Evolutionary conservation across 140 eudicot genomes (phyloP).

Genomic region (Erigeron philadelphicus): DNA sequence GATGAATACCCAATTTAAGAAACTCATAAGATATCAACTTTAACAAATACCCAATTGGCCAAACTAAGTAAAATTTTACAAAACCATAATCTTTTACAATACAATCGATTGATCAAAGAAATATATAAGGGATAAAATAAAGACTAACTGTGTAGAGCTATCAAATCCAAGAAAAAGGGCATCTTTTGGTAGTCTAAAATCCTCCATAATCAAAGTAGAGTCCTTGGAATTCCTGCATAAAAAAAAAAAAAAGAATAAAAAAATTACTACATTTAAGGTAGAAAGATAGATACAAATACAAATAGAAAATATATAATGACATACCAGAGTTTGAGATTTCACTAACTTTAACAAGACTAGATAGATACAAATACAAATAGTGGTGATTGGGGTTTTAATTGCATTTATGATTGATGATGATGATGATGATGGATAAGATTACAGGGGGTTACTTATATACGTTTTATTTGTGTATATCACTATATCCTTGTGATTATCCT

Average conservation of each 20-base stretch:
- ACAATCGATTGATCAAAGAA: constrained; percentile 1
- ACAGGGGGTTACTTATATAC: too few relatives aligned
- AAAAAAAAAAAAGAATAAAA: background rate
- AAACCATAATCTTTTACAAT: background rate
- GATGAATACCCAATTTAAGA: background rate
- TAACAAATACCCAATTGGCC: background rate
- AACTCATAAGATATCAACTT: background rate
- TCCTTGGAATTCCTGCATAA: constrained; percentile 21
- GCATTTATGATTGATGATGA: too few relatives aligned
- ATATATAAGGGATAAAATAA: background rate
- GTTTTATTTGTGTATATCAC: too few relatives aligned
- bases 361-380: too few relatives aligned
- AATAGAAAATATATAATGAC: too few relatives aligned
- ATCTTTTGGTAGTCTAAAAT: constrained; percentile 52
- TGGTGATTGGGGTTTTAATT: too few relatives aligned
- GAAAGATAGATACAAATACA: too few relatives aligned
- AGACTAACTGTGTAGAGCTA: constrained; percentile 71
- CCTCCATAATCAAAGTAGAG: constrained; percentile 43
- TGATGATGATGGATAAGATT: too few relatives aligned
- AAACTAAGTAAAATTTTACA: background rate
- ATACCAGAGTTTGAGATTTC: too few relatives aligned
- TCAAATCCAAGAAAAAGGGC: constrained; percentile 79
- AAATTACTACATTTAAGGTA: too few relatives aligned
- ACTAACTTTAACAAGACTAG: too few relatives aligned
- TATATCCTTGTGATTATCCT: too few relatives aligned